A percentile compares a stretch with the other conserved stretches of the same genome.
phyloP scores from a whole-genome alignment of 2,329 filamentous ascomycete genomes.

The Coniochaeta sp. region DNA sequence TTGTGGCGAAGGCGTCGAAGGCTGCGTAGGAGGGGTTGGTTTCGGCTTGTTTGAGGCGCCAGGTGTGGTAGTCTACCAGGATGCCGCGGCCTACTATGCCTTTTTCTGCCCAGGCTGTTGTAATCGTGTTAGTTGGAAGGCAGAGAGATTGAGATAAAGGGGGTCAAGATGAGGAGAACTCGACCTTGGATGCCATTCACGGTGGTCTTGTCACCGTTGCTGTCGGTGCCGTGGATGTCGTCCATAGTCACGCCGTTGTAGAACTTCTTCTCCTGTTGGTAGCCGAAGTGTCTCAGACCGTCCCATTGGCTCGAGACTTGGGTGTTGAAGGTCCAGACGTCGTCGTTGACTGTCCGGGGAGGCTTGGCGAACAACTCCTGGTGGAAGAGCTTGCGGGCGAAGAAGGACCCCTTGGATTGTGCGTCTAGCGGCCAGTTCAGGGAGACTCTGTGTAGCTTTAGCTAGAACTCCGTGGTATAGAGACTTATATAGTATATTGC shows the following conservation, averaged over 20 bases:
- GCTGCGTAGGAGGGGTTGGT: slow-evolving; percentile 8
- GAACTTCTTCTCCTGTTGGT: slow-evolving; percentile 31
- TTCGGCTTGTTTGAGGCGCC: slow-evolving; percentile 29
- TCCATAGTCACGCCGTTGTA: slow-evolving; percentile 26
- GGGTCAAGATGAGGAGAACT: no score
- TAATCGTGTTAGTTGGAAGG: neutral
- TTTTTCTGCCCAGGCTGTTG: slow-evolving; percentile 38
- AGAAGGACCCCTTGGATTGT: slow-evolving; percentile 43
- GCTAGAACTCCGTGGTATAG: neutral
- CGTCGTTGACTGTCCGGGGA: slow-evolving; percentile 49
- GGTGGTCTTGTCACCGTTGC: slow-evolving; percentile 20
- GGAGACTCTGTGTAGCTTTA: slow-evolving; percentile 34
- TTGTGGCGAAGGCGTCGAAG: slow-evolving; percentile 27
- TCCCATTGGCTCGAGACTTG: slow-evolving; percentile 53
- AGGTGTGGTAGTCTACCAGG: slow-evolving; percentile 43
- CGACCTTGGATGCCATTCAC: slow-evolving; percentile 30
- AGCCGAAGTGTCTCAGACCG: slow-evolving; percentile 42
- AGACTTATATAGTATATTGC: no score
- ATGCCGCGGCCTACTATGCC: slow-evolving; percentile 50
- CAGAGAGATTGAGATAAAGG: no score
- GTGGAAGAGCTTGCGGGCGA: slow-evolving; percentile 47
- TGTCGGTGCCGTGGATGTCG: slow-evolving; percentile 25
- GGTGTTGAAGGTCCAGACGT: slow-evolving; percentile 51
- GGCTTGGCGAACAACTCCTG: slow-evolving; percentile 26
- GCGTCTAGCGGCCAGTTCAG: slow-evolving; percentile 54